A percentile compares a stretch with the other conserved stretches of the same genome.
Evolutionary conservation across 2,329 filamentous ascomycete genomes (phyloP).

Genomic region (Trichoderma atrobrunneum): DNA sequence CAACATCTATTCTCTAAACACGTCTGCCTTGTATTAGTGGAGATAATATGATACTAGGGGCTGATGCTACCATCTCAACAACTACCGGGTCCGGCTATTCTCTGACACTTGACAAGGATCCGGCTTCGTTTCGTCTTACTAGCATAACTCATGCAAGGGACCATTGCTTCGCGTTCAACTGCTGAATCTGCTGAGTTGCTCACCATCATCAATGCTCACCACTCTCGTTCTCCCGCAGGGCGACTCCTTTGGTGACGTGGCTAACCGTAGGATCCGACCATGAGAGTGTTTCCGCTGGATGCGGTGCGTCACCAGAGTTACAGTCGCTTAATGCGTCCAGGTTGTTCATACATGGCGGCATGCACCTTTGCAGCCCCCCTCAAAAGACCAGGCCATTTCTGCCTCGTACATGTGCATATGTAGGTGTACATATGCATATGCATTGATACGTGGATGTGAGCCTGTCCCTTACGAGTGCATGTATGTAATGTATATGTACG

Average conservation of each 20-base stretch:
- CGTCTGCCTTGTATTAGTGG: not conserved
- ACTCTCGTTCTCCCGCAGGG: not conserved
- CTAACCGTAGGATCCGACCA: not conserved
- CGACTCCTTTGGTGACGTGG: not conserved
- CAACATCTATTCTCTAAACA: not conserved
- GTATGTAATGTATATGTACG: not conserved
- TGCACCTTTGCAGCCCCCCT: not conserved
- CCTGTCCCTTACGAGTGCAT: not conserved
- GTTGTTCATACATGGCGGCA: not conserved
- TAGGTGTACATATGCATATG: not conserved
- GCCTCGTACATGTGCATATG: constrained; percentile 1
- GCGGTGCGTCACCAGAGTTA: constrained; percentile 4
- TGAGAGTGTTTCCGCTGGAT: not conserved
- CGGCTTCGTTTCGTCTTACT: not conserved
- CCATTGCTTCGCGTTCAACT: not conserved
- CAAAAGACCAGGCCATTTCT: not conserved
- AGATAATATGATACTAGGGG: not conserved
- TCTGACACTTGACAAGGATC: not conserved
- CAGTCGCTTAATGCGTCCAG: constrained; percentile 9
- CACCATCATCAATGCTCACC: not conserved
- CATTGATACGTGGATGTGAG: not conserved
- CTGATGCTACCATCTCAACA: not conserved
- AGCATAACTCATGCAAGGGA: not conserved
- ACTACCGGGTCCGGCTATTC: not conserved
- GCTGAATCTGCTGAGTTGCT: not conserved